Evolutionary conservation across 192 early-diverging fungal genomes (phyloP).

Genomic region (Backusella mclennaniae): DNA sequence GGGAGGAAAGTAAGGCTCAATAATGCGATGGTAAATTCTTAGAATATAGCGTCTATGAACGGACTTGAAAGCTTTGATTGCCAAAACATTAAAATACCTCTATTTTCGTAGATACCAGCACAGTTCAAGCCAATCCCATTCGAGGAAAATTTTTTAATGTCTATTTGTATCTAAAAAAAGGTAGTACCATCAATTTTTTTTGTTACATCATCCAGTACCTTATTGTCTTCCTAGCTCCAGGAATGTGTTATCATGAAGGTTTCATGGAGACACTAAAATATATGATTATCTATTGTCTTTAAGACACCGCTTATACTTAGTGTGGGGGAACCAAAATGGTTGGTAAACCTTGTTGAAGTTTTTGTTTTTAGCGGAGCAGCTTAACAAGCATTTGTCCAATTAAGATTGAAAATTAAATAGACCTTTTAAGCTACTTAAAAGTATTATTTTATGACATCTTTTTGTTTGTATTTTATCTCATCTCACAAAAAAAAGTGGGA

Average conservation of each 20-base stretch:
- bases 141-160: neutral
- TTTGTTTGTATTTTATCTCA: neutral
- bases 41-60: constrained; percentile 5
- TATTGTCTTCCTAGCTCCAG: neutral
- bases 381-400: neutral
- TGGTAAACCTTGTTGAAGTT: neutral
- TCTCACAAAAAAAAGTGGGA: neutral
- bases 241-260: neutral
- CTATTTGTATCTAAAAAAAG: neutral
- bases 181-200: neutral
- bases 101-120: neutral
- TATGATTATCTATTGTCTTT: neutral
- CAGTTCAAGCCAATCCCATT: neutral
- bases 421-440: neutral
- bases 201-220: neutral
- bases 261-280: neutral
- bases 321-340: neutral
- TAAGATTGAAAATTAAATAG: neutral
- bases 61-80: constrained; percentile 4
- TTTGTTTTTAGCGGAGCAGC: neutral
- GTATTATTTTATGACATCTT: neutral
- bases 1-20: neutral
- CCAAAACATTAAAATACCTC: neutral
- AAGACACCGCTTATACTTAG: neutral
- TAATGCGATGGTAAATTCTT: neutral